A percentile compares a stretch with the other conserved stretches of the same genome.
These are phyloP conservation scores for Infundibulicybe gibba DNA, from an alignment of 768 basidiomycete species.

Conservation along the genomic window DNA sequence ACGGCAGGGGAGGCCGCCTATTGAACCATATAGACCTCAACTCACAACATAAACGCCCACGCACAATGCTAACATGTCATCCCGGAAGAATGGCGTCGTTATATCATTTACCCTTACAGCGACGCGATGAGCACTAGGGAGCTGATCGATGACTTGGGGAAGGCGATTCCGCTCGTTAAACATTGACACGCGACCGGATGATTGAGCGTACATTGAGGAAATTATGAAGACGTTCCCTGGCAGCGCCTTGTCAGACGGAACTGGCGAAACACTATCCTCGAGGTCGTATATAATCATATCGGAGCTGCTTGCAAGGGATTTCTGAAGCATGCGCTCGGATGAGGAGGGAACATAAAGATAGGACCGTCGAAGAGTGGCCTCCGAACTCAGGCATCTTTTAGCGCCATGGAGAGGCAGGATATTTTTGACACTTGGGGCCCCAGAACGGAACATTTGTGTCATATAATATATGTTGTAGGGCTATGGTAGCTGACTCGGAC, in stretches of 20 bases:
- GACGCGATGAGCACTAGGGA: constrained; percentile 47
- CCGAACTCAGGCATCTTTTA: no score
- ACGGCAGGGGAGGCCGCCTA: constrained; percentile 38
- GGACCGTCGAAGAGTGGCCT: constrained; percentile 37
- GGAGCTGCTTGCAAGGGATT: constrained; percentile 58
- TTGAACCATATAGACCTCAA: not conserved
- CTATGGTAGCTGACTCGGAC: no score
- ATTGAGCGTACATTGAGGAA: constrained; percentile 49
- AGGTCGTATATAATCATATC: constrained; percentile 87
- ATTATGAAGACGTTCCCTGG: constrained; percentile 47
- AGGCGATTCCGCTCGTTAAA: not conserved
- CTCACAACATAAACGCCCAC: constrained; percentile 3
- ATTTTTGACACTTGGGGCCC: no score
- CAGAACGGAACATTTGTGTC: no score
- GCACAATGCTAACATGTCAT: constrained; percentile 61
- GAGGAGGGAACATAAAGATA: constrained; percentile 83
- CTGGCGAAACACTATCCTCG: constrained; percentile 80
- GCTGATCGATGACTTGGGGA: constrained; percentile 14
- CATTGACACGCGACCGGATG: not conserved
- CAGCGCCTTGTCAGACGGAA: constrained; percentile 56
- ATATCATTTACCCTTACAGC: constrained; percentile 72
- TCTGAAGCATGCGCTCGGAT: constrained; percentile 77
- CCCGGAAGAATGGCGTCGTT: constrained; percentile 59
- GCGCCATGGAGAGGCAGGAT: no score
- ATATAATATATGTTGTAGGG: no score